Evolutionary conservation across 805 yeast species (phyloP), one percentile per base, ranked within the genome.

Genomic region (Yamadazyma olivae): DNA sequence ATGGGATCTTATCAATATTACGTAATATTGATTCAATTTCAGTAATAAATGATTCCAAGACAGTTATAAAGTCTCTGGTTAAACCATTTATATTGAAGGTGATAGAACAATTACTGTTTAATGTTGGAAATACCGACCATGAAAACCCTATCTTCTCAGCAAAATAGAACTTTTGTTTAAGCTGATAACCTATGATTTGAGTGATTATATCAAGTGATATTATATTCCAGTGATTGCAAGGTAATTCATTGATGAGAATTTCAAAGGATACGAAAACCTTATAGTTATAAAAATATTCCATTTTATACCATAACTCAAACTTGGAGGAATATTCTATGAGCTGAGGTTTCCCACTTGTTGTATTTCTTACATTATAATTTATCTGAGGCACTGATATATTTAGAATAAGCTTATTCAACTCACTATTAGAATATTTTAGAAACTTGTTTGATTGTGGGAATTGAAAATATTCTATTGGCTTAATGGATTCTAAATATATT

Each of bases 71-170:
- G 1, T 75, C 71, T 19, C 56, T 55, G 0, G 53, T 47, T n/a
- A 72, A 71, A 0, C 93, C 91, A 18, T 72, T 58, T 1, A 79
- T 51, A 3, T 71, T 71, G n/a, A 83, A 46, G 0, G 71, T 55
- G 5, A 83, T 50, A 5, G 81, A 72, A 1, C 71, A 67, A 34
- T 71, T 76, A 4, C 84, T 81, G 43, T 73, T 74, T 10, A 63
- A 41, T 3, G 81, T 75, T 0, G 87, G 74, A 24, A 56, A 61
- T 0, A 83, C 41, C 14, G 75, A 79, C 75, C 83, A 83, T 0
- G 72, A 51, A 47, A 70, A 79, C 1, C 80, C 78, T 7, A 79
- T 39, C n/a, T 67, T 50, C 38, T 79, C 75, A 1, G 79, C 68
- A 1, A 75, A 71, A 49, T 82, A 83, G 1, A 83, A 46, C 4